Conservation (phyloP, 106 monocot species). For the Iris macrosiphon region DNA sequence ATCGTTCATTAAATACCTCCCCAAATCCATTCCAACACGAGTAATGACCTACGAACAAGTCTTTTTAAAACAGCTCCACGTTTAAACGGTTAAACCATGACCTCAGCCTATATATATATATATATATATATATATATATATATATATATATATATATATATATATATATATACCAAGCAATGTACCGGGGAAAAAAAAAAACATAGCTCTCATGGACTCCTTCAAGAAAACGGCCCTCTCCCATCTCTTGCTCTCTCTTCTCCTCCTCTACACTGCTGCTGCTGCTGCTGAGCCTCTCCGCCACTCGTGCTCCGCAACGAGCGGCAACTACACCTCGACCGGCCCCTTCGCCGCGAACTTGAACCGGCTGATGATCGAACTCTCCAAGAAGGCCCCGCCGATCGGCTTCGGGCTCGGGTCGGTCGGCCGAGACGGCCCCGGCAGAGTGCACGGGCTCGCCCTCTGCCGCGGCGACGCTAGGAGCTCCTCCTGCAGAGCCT, state of each 20-base stretch:
- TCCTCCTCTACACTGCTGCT: not conserved
- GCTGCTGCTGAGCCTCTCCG: not conserved
- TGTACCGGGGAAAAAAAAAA: too few species aligned
- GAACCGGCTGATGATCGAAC: constrained; percentile 16
- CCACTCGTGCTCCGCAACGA: constrained; percentile 2
- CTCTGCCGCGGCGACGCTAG: constrained; percentile 34
- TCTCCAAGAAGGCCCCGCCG: constrained; percentile 13
- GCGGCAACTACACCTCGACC: not conserved
- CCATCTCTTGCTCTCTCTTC: not conserved
- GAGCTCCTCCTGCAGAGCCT: constrained; percentile 18
- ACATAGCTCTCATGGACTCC: not conserved
- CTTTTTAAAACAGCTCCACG: too few species aligned
- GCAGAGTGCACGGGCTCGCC: constrained; percentile 24
- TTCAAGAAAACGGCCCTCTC: not conserved
- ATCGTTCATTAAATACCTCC: too few species aligned
- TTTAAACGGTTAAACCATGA: too few species aligned
- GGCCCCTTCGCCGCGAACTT: constrained; percentile 21
- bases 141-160: too few species aligned
- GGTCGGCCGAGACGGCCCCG: constrained; percentile 3
- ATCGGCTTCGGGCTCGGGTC: constrained; percentile 30
- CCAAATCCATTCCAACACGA: too few species aligned
- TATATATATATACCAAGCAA: too few species aligned
- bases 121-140: too few species aligned
- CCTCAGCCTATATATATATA: too few species aligned
- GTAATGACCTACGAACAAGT: too few species aligned